These are phyloP conservation scores for Rosa chinensis DNA, from an alignment of 306 rosid species.

Conservation along the genomic window DNA sequence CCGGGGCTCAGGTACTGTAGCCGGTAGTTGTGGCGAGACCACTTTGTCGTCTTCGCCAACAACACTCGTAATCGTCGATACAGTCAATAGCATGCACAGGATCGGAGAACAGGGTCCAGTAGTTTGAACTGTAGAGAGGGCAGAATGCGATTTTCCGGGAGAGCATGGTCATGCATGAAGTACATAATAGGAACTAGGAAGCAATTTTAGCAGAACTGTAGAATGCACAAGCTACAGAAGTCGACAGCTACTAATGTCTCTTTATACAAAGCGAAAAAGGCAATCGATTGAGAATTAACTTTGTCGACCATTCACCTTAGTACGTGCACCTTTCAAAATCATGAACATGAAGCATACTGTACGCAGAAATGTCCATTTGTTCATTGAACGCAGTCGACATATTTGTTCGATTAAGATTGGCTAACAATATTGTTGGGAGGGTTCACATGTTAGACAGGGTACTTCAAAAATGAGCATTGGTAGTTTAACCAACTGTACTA, in stretches of 20 bases:
- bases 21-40: background rate
- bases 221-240: background rate
- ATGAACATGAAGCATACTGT: background rate
- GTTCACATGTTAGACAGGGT: background rate
- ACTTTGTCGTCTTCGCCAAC: background rate
- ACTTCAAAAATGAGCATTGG: background rate
- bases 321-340: background rate
- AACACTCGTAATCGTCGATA: background rate
- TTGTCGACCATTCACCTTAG: background rate
- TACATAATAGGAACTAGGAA: background rate
- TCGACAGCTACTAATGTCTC: background rate
- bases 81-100: background rate
- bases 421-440: background rate
- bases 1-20: background rate
- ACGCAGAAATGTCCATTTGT: background rate
- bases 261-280: background rate
- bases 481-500: background rate
- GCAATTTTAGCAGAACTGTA: background rate
- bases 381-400: background rate
- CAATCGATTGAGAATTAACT: background rate
- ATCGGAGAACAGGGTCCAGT: background rate
- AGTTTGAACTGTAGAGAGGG: background rate
- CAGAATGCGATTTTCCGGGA: background rate
- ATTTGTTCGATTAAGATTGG: background rate
- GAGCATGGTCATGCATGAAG: background rate